Percentiles rank a stretch among this genome's conserved stretches.
Conservation (phyloP, 495 filamentous ascomycete genomes). For the Platismatia glauca region DNA sequence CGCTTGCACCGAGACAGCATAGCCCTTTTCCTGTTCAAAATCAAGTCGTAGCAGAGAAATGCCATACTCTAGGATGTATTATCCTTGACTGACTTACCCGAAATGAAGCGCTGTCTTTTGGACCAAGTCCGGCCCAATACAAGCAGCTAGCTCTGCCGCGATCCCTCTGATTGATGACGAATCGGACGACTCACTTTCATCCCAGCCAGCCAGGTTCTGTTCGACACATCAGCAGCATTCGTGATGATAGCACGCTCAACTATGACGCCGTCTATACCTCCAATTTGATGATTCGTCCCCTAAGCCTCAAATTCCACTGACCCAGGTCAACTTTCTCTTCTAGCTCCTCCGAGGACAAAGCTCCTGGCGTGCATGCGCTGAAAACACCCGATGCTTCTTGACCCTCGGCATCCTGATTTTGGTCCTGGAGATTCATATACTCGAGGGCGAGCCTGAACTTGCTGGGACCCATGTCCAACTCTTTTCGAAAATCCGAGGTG, state of each 20-base stretch:
- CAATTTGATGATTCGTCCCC: slow-evolving; percentile 37
- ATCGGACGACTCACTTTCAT: slow-evolving; percentile 45
- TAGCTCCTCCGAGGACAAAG: slow-evolving; percentile 57
- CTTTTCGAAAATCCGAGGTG: slow-evolving; percentile 5
- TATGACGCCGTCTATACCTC: slow-evolving; percentile 28
- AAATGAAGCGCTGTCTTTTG: slow-evolving; percentile 30
- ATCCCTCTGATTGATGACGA: slow-evolving; percentile 51
- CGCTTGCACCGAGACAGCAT: background rate
- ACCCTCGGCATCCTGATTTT: slow-evolving; percentile 27
- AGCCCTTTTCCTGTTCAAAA: no score
- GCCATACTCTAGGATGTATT: background rate
- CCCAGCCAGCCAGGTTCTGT: slow-evolving; percentile 60
- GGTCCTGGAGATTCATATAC: slow-evolving; percentile 16
- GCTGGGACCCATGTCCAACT: slow-evolving; percentile 14
- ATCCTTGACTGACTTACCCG: background rate
- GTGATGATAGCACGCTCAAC: background rate
- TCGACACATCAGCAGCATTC: slow-evolving; percentile 3
- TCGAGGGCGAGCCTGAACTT: slow-evolving; percentile 9
- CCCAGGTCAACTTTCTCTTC: slow-evolving; percentile 51
- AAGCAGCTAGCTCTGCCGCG: slow-evolving; percentile 69
- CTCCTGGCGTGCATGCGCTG: slow-evolving; percentile 64
- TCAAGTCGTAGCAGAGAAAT: no score
- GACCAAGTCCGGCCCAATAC: slow-evolving; percentile 60
- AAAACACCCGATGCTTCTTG: slow-evolving; percentile 48
- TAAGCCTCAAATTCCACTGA: slow-evolving; percentile 40